Evolutionary conservation across 768 basidiomycete genomes (phyloP).

Genomic region (Suillus decipiens): DNA sequence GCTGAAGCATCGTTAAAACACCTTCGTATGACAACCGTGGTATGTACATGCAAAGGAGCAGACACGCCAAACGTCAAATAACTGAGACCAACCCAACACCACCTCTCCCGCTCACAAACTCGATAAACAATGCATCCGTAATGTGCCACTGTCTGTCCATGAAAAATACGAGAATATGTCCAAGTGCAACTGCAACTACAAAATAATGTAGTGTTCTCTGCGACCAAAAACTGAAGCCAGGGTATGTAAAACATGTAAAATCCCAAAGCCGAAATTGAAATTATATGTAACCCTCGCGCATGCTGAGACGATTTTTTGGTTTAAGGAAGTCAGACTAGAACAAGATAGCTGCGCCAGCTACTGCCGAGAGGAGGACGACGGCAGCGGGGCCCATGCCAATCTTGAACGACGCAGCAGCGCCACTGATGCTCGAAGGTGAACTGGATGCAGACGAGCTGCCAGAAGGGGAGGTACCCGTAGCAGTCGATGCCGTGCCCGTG

Average conservation of each 20-base stretch:
- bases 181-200: constrained; percentile 15
- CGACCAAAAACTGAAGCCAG: constrained; percentile 14
- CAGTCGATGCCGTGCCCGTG: background rate
- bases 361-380: constrained; percentile 42
- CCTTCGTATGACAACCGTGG: background rate
- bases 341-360: constrained; percentile 50
- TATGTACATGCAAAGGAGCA: constrained; percentile 9
- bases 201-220: constrained; percentile 6
- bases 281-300: constrained; percentile 1
- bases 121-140: constrained; percentile 17
- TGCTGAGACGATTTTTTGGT: constrained; percentile 7
- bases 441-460: constrained; percentile 20
- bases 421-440: constrained; percentile 23
- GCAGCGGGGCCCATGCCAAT: constrained; percentile 34
- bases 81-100: background rate
- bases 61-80: constrained; percentile 2
- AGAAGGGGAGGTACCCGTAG: no score
- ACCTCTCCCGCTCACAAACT: background rate
- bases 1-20: background rate
- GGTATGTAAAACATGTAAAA: constrained; percentile 7
- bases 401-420: constrained; percentile 36
- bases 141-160: constrained; percentile 14
- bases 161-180: constrained; percentile 15
- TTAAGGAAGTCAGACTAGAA: constrained; percentile 36
- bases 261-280: constrained; percentile 9